phyloP scores from a whole-genome alignment of 2,329 filamentous ascomycete species.

The Arthrobotrys sinensis region DNA sequence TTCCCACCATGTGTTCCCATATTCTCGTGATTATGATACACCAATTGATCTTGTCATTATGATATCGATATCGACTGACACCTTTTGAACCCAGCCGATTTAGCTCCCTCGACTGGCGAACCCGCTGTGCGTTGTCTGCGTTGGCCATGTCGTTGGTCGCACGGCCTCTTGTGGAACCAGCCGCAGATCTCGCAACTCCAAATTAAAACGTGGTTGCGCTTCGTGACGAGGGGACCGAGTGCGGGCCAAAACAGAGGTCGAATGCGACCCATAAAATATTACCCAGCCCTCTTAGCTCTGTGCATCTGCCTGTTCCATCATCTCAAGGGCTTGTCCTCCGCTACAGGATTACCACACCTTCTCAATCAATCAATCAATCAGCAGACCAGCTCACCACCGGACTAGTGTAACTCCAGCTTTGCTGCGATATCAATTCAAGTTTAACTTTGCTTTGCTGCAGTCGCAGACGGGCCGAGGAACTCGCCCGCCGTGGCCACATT shows the following conservation, averaged over 20 bases:
- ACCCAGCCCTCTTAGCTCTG: constrained; percentile 7
- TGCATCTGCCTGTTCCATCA: constrained; percentile 7
- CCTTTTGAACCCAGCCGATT: background rate
- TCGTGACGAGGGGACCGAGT: constrained; percentile 14
- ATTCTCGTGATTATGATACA: constrained; percentile 28
- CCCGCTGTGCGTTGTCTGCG: constrained; percentile 52
- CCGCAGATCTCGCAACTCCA: constrained; percentile 57
- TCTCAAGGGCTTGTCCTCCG: constrained; percentile 5
- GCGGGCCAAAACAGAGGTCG: background rate
- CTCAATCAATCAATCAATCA: constrained; percentile 35
- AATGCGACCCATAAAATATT: constrained; percentile 38
- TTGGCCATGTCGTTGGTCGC: constrained; percentile 56
- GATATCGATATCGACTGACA: constrained; percentile 31
- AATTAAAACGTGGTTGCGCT: constrained; percentile 7
- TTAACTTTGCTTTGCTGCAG: background rate
- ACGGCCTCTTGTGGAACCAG: constrained; percentile 29
- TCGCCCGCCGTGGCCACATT: constrained; percentile 4
- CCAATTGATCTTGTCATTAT: constrained; percentile 11
- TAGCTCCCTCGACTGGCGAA: too few species aligned
- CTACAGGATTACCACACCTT: constrained; percentile 22
- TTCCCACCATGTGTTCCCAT: constrained; percentile 26
- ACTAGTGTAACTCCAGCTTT: constrained; percentile 12
- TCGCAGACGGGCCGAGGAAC: constrained; percentile 9
- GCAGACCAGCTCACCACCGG: constrained; percentile 8
- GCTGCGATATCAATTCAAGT: constrained; percentile 9